These are phyloP conservation scores for Fomitopsis pinicola DNA, from an alignment of 1,284 basidiomycete species.

Conservation along the genomic window DNA sequence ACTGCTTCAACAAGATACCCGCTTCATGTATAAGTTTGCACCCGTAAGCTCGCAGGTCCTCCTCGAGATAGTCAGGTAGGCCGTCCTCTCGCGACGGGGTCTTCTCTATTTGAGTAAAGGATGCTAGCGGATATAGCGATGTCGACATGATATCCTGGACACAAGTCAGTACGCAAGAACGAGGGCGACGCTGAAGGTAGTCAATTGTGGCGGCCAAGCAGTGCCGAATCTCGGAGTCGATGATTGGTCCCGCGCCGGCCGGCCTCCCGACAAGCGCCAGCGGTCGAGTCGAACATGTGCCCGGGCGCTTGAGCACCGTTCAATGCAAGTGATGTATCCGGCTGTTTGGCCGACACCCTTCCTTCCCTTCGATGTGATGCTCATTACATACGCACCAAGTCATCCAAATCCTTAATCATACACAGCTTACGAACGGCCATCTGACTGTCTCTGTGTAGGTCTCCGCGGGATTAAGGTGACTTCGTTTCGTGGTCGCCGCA, in stretches of 20 bases:
- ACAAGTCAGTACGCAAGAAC: background rate
- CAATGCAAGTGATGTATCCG: too few species aligned
- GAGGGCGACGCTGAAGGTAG: background rate
- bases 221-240: background rate
- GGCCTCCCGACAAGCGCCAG: background rate
- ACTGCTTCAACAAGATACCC: constrained; percentile 87
- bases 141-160: constrained; percentile 37
- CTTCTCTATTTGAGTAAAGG: constrained; percentile 68
- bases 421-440: too few species aligned
- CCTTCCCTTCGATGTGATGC: too few species aligned
- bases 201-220: background rate
- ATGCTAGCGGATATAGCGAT: constrained; percentile 81
- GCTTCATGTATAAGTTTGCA: constrained; percentile 95
- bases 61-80: constrained; percentile 75
- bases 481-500: too few species aligned
- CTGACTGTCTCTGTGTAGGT: too few species aligned
- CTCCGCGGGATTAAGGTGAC: too few species aligned
- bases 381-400: too few species aligned
- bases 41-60: constrained; percentile 82
- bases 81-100: constrained; percentile 85
- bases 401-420: too few species aligned
- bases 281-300: background rate
- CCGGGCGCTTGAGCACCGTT: background rate
- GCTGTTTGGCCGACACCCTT: too few species aligned
- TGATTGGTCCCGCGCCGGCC: background rate